Evolutionary conservation across 2,329 filamentous ascomycete genomes (phyloP).

Genomic region (Hypoxylon sp.): DNA sequence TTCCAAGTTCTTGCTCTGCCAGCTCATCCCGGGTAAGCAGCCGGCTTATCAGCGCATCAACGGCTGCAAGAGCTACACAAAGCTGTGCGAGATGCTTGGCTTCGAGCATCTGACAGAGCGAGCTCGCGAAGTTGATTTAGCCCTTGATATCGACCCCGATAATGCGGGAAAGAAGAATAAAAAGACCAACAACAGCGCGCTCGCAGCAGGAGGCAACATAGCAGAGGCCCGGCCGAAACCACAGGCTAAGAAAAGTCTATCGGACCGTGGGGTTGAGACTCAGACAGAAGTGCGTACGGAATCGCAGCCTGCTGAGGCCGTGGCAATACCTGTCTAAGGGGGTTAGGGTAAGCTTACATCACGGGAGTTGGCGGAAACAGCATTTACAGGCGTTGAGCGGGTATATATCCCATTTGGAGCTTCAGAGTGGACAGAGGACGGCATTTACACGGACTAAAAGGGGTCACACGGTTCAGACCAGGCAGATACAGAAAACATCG

Average conservation of each 20-base stretch:
- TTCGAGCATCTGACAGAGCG: slow-evolving; percentile 73
- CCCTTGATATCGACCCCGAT: slow-evolving; percentile 71
- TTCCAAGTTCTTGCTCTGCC: slow-evolving; percentile 89
- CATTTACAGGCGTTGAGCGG: slow-evolving; percentile 49
- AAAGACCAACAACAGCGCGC: slow-evolving; percentile 58
- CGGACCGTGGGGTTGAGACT: slow-evolving; percentile 52
- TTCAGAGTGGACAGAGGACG: not conserved
- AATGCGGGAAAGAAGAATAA: slow-evolving; percentile 61
- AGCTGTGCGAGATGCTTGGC: slow-evolving; percentile 75
- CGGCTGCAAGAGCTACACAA: slow-evolving; percentile 77
- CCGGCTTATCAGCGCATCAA: slow-evolving; percentile 73
- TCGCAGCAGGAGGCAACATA: slow-evolving; percentile 65
- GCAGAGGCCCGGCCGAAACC: slow-evolving; percentile 54
- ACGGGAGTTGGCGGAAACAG: slow-evolving; percentile 27
- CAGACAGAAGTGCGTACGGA: slow-evolving; percentile 35
- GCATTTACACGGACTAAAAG: slow-evolving; percentile 24
- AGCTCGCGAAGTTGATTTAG: slow-evolving; percentile 76
- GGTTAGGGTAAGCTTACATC: slow-evolving; percentile 9
- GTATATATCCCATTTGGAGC: slow-evolving; percentile 20
- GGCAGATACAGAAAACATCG: slow-evolving; percentile 11
- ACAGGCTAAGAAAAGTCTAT: slow-evolving; percentile 51
- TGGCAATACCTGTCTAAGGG: slow-evolving; percentile 34
- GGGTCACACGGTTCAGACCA: slow-evolving; percentile 10
- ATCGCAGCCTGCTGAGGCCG: slow-evolving; percentile 33
- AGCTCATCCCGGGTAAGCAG: slow-evolving; percentile 87